Conservation (phyloP, 495 filamentous ascomycete species). For the Cladorrhinum samala region DNA sequence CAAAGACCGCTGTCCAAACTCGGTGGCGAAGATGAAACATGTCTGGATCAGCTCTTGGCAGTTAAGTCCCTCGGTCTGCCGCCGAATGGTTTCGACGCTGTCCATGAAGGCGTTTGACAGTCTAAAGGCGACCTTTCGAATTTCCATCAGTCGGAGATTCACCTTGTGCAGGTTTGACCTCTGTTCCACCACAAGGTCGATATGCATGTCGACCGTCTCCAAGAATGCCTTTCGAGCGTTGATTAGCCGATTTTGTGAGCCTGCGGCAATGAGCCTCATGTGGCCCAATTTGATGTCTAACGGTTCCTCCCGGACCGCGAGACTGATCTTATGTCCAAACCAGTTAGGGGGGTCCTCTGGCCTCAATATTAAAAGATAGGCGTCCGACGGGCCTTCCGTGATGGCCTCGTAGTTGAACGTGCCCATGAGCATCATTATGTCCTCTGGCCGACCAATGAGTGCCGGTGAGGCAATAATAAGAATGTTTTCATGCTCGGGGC, state of each 20-base stretch:
- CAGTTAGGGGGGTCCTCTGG: slow-evolving; percentile 74
- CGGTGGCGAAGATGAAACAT: slow-evolving; percentile 97
- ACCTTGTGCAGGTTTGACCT: slow-evolving; percentile 90
- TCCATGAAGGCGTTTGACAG: slow-evolving; percentile 99
- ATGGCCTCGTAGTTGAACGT: slow-evolving; percentile 82
- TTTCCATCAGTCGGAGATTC: slow-evolving; percentile 84
- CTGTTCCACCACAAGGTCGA: slow-evolving; percentile 85
- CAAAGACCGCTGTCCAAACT: slow-evolving; percentile 91
- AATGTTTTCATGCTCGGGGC: slow-evolving; percentile 64
- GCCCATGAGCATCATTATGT: slow-evolving; percentile 78
- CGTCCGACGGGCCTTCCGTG: slow-evolving; percentile 62
- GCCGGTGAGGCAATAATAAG: slow-evolving; percentile 81
- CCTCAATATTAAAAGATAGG: slow-evolving; percentile 79
- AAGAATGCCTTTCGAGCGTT: slow-evolving; percentile 72
- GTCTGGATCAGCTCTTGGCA: slow-evolving; percentile 96
- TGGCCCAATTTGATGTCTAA: slow-evolving; percentile 83
- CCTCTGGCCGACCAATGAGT: slow-evolving; percentile 63
- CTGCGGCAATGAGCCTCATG: slow-evolving; percentile 83
- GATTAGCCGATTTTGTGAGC: slow-evolving; percentile 69
- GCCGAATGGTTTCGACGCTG: slow-evolving; percentile 84
- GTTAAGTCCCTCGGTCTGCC: slow-evolving; percentile 75
- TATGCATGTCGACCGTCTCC: slow-evolving; percentile 67
- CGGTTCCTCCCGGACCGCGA: slow-evolving; percentile 66
- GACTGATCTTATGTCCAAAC: slow-evolving; percentile 69
- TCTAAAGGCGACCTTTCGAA: slow-evolving; percentile 93